Conservation (phyloP, 129 eudicot genomes). For the Ambrosia artemisiifolia region DNA sequence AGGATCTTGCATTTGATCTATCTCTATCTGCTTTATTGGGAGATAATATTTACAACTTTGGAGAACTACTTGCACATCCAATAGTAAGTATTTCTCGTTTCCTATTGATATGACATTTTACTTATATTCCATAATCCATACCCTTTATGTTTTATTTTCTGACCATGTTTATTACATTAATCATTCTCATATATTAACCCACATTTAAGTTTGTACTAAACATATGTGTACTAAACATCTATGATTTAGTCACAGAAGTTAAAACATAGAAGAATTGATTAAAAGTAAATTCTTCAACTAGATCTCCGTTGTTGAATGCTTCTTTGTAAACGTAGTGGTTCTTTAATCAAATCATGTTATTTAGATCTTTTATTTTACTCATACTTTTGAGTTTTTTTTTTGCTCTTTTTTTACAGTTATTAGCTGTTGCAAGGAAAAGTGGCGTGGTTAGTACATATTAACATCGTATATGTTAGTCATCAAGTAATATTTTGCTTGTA, state of each 20-base stretch:
- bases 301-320: too few relatives aligned
- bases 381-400: not conserved
- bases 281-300: not conserved
- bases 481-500: conserved; percentile 4
- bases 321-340: not conserved
- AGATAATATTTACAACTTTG: conserved; percentile 94
- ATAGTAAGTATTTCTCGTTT: conserved; percentile 58
- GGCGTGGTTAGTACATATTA: conserved; percentile 63
- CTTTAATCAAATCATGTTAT: not conserved
- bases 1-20: conserved; percentile 94
- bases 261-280: not conserved
- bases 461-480: not conserved
- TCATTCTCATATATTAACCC: not conserved
- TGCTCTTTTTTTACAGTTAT: conserved; percentile 52
- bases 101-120: not conserved
- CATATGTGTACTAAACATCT: not conserved
- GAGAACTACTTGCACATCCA: conserved; percentile 95
- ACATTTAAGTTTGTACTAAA: not conserved
- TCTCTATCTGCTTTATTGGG: conserved; percentile 90
- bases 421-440: conserved; percentile 84
- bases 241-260: not conserved
- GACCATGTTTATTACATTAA: not conserved
- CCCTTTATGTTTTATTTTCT: conserved; percentile 1
- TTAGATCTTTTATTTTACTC: conserved; percentile 9
- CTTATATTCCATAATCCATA: not conserved